Evolutionary conservation across 1,139 yeast species (phyloP).

Genomic region (Pichia norvegensis): DNA sequence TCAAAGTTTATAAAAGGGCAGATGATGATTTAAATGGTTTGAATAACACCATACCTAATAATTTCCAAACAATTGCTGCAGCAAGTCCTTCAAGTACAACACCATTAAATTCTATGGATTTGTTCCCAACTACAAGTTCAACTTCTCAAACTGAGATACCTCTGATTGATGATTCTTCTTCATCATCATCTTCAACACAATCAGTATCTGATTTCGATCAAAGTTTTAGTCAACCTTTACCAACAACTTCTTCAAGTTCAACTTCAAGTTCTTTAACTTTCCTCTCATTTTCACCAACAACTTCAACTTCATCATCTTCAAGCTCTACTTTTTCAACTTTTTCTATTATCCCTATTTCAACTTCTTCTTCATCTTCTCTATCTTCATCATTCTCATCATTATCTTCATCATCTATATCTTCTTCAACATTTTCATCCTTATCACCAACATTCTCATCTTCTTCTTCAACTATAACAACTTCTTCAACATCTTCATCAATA

Average conservation of each 20-base stretch:
- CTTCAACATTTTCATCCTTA: constrained; percentile 5
- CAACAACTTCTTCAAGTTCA: neutral
- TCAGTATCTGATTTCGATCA: neutral
- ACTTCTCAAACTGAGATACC: neutral
- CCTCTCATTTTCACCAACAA: neutral
- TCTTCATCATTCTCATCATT: constrained; percentile 2
- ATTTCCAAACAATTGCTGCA: neutral
- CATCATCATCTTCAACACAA: constrained; percentile 2
- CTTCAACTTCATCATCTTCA: constrained; percentile 1
- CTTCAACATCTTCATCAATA: constrained; percentile 1
- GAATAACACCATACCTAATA: too few species aligned
- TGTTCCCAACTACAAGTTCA: neutral
- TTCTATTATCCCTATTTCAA: constrained; percentile 1
- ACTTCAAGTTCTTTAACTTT: neutral
- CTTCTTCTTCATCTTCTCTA: neutral
- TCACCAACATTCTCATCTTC: neutral
- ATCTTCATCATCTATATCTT: constrained; percentile 4
- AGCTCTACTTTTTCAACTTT: neutral
- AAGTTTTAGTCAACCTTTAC: neutral
- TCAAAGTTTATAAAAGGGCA: constrained; percentile 19
- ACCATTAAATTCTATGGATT: neutral
- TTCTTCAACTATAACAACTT: neutral
- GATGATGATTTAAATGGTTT: constrained; percentile 4
- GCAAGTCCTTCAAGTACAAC: neutral
- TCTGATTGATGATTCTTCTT: neutral